Evolutionary conservation across 2,329 filamentous ascomycete genomes (phyloP), one percentile per base, ranked within the genome.

Genomic region (Pseudogymnoascus sp.): DNA sequence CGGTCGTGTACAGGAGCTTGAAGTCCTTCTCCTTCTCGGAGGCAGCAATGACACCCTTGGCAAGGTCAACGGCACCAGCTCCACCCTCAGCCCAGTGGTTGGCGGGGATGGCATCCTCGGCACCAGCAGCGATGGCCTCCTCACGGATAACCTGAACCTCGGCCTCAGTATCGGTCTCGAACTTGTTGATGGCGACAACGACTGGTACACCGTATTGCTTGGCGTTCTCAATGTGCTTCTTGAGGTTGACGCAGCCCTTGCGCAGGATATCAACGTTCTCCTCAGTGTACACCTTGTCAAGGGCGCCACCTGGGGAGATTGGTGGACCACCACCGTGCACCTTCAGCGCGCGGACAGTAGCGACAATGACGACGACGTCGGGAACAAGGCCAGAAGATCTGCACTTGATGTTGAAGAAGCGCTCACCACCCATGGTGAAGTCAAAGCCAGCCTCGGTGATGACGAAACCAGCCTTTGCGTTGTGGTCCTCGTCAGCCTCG

Each of bases 341-440:
- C 83, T 99, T 99, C 68, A 99, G 83, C 6, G 95, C 95, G 70
- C 95, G 89, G 54, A 99, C 90, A 2, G 95, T 99, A 23, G 95
- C 93, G 39, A 99, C 95, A 65, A 99, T 88, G 51, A 99, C 92
- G 6, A 96, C 93, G 1, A 92, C 91, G 73, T 99, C 95, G 1
- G 95, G 95, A 2, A 92, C 86, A 54, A 99, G 87, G 23, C 93
- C 93, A 5, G 93, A 97, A 8, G 92, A 90, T 66, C 95, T 90
- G 80, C 95, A 98, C 83, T 99, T 99, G 83, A 99, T 98, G 81
- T 99, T 98, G 86, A 99, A 98, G 84, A 99, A 99, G 62, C 95
- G 90, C 83, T 99, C 95, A 68, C 95, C 95, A 68, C 95, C 95
- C 95, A 99, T 99, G 72, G 95, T 98, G 79, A 99, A 99, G 78